Percentiles rank a stretch among this genome's conserved stretches.
Conservation (phyloP, 495 filamentous ascomycete genomes). For the Thozetella sp. region DNA sequence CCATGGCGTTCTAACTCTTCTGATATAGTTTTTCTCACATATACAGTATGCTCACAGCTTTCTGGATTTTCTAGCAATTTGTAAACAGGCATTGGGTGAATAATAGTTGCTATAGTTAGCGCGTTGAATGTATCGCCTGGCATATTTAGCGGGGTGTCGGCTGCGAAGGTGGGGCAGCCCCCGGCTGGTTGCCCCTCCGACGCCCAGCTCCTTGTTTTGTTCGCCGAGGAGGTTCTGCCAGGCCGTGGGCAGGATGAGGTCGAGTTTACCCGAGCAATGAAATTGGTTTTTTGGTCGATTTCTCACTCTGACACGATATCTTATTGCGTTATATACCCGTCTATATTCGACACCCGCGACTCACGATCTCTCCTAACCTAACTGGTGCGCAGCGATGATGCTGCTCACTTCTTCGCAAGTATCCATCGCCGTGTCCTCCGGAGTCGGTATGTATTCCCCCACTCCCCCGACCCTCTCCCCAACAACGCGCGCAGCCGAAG, state of each 20-base stretch:
- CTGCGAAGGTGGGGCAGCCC: neutral
- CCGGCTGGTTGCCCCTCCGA: slow-evolving; percentile 2
- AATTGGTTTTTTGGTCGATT: neutral
- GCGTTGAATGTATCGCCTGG: neutral
- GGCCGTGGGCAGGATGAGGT: neutral
- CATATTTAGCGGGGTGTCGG: neutral
- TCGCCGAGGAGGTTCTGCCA: neutral
- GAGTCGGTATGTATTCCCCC: slow-evolving; percentile 40
- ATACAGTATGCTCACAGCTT: too few relatives aligned
- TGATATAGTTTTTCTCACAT: too few relatives aligned
- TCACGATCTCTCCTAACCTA: neutral
- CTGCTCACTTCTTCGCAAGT: slow-evolving; percentile 56
- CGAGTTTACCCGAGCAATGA: neutral
- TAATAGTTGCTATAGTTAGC: too few relatives aligned
- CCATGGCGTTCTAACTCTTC: too few relatives aligned
- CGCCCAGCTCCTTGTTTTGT: neutral
- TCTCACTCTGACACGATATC: too few relatives aligned
- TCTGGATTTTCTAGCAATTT: too few relatives aligned
- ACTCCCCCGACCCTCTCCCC: slow-evolving; percentile 5
- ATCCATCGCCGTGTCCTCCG: slow-evolving; percentile 47
- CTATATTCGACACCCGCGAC: too few relatives aligned
- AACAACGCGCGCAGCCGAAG: slow-evolving; percentile 11
- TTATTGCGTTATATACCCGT: too few relatives aligned
- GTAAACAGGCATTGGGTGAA: too few relatives aligned
- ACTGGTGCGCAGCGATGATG: slow-evolving; percentile 23